Base-by-base conservation (phyloP, 2,329 filamentous ascomycete species). In the Ophidiomyces ophidiicola region DNA sequence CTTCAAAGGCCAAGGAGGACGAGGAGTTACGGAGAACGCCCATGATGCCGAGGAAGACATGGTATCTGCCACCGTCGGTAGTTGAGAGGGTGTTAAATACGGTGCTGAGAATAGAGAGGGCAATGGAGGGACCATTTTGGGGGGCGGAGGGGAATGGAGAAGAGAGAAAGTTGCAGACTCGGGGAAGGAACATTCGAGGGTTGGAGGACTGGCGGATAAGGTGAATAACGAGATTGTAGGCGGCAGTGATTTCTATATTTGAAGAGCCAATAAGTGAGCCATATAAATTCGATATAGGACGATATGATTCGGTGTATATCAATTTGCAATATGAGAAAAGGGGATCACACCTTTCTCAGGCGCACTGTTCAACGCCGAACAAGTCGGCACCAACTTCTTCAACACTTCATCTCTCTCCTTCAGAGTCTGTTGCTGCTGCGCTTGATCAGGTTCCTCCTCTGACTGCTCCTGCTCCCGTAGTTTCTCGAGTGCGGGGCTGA, bases 181-280 rank as follows among this genome's bases (percentile, higher is more conserved):
- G 74, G 44, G 84, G 82, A 49, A 98, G 78, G 68, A 90, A 82
- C 65, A 82, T 83, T 63, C 85, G 80, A 50, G 82, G 75, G 53
- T 87, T 83, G 53, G 82, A 76, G 44, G 86, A 84, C 66, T 93
- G 84, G 54, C 85, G 73, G 50, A 93, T 77, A 44, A 98, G 79
- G 69, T 94, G 84, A 57, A 96, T 80, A 61, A 98, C 80, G 52
- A 96, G 80, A 68, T 98, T 96, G 69, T 94, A 94, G 45, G 88
- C 85, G 44, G 88, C 81, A 45, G 85, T 87, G 61, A 94, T 90
- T 64, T 96, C 88, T 78, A 56, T 48, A 44, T 44, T 44, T 31
- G 46, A 36, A 33, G 7, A 12, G 7, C 12, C 33, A 24, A 20
- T 3, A 11, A 12, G 25, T 44, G 17, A 44, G 42, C 33, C 15